Percentiles rank a stretch among this genome's conserved stretches.
Evolutionary conservation across 805 yeast genomes (phyloP).

Genomic region (Myxozyma monticola): DNA sequence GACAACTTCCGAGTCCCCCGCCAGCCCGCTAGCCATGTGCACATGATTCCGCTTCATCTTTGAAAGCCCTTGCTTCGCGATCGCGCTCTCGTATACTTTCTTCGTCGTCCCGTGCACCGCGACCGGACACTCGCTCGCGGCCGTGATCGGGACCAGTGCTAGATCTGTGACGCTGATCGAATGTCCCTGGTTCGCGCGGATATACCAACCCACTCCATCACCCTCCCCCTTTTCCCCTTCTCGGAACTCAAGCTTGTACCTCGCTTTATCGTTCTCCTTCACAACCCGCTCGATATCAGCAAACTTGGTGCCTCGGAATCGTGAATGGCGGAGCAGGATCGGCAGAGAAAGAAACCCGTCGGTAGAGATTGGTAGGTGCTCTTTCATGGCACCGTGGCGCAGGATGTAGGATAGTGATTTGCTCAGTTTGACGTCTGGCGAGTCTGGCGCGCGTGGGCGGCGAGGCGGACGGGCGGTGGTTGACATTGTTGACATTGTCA

Average conservation of each 20-base stretch:
- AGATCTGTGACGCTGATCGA: conserved; percentile 53
- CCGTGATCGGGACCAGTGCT: conserved; percentile 34
- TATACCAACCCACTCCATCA: conserved; percentile 33
- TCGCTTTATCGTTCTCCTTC: conserved; percentile 61
- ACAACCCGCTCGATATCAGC: conserved; percentile 66
- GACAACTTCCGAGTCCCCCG: conserved; percentile 50
- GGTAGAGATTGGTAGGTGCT: conserved; percentile 60
- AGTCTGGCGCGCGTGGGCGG: too few relatives aligned
- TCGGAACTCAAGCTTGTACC: conserved; percentile 56
- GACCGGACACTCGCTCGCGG: conserved; percentile 47
- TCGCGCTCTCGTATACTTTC: conserved; percentile 43
- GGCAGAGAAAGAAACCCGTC: conserved; percentile 65
- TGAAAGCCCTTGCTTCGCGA: conserved; percentile 57
- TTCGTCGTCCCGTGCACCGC: conserved; percentile 81
- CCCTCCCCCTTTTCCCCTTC: conserved; percentile 2
- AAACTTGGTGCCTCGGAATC: conserved; percentile 58
- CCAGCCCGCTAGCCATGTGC: conserved; percentile 71
- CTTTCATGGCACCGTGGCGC: conserved; percentile 81
- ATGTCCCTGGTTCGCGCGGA: conserved; percentile 97
- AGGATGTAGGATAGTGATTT: conserved; percentile 61
- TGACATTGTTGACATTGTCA: too few relatives aligned
- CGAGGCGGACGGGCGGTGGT: too few relatives aligned
- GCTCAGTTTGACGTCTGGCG: neutral
- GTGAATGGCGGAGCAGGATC: conserved; percentile 55
- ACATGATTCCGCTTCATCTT: conserved; percentile 80